These are phyloP conservation scores for Scheffersomyces stipitis DNA, from an alignment of 805 yeast species.

Conservation along the genomic window DNA sequence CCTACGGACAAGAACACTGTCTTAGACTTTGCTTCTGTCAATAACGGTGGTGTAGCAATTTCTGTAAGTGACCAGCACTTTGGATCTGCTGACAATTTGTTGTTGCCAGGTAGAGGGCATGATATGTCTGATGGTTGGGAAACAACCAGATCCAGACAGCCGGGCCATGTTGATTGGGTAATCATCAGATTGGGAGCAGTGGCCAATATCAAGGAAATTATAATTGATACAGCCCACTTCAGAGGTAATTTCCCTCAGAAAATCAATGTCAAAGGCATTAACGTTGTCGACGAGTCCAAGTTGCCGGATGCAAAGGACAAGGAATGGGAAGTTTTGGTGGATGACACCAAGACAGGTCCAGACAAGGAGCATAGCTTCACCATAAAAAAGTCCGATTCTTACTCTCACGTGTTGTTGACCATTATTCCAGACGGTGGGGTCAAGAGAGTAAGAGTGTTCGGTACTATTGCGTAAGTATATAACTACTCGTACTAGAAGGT, in stretches of 20 bases:
- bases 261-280: conserved; percentile 65
- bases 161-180: conserved; percentile 92
- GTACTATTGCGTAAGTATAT: conserved; percentile 40
- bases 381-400: conserved; percentile 28
- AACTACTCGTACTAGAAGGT: too few relatives aligned
- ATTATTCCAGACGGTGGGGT: conserved; percentile 98
- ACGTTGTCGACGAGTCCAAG: conserved; percentile 23
- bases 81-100: conserved; percentile 84
- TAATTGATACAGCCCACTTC: conserved; percentile 90
- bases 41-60: conserved; percentile 87
- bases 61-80: conserved; percentile 89
- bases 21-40: conserved; percentile 77
- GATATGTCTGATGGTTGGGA: conserved; percentile 99
- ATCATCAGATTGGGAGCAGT: conserved; percentile 73
- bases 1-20: conserved; percentile 46
- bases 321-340: conserved; percentile 66
- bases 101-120: conserved; percentile 90
- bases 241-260: conserved; percentile 93
- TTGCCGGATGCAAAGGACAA: conserved; percentile 43
- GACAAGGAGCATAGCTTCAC: conserved; percentile 72
- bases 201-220: conserved; percentile 55
- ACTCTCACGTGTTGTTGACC: conserved; percentile 72
- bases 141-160: conserved; percentile 80
- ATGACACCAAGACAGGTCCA: conserved; percentile 73
- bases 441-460: conserved; percentile 83